Evolutionary conservation across 306 rosid genomes (phyloP).

Genomic region (Luffa acutangula): DNA sequence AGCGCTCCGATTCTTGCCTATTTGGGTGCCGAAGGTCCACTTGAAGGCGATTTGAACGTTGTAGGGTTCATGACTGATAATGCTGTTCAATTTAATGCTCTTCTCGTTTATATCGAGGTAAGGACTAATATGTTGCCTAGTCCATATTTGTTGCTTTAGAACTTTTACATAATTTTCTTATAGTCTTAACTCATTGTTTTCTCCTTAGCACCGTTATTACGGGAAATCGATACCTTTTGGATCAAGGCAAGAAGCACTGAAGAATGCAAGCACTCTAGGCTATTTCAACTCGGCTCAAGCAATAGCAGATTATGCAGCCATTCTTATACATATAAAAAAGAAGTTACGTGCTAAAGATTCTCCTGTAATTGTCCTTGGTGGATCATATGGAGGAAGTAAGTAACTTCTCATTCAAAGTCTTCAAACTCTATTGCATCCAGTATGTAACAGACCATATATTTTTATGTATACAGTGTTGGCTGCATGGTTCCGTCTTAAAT

Average conservation of each 20-base stretch:
- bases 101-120: constrained; percentile 63
- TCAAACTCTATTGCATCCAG: neutral
- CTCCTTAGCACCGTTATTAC: constrained; percentile 58
- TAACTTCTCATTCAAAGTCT: neutral
- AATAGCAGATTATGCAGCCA: constrained; percentile 57
- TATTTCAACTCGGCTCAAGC: constrained; percentile 82
- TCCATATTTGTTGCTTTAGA: neutral
- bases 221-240: constrained; percentile 69
- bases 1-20: constrained; percentile 55
- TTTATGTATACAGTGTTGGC: constrained; percentile 50
- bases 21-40: constrained; percentile 46
- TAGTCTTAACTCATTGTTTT: neutral
- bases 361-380: constrained; percentile 63
- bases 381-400: constrained; percentile 87
- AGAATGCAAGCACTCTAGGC: constrained; percentile 44
- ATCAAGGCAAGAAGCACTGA: constrained; percentile 46
- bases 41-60: constrained; percentile 12
- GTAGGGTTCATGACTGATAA: constrained; percentile 55
- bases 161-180: neutral
- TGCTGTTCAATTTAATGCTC: constrained; percentile 48
- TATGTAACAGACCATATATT: neutral
- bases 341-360: constrained; percentile 27
- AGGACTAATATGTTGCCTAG: neutral
- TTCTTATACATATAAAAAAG: constrained; percentile 43
- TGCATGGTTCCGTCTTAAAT: constrained; percentile 78